phyloP scores from a whole-genome alignment of 768 basidiomycete genomes.

The Kockovaella imperatae region DNA sequence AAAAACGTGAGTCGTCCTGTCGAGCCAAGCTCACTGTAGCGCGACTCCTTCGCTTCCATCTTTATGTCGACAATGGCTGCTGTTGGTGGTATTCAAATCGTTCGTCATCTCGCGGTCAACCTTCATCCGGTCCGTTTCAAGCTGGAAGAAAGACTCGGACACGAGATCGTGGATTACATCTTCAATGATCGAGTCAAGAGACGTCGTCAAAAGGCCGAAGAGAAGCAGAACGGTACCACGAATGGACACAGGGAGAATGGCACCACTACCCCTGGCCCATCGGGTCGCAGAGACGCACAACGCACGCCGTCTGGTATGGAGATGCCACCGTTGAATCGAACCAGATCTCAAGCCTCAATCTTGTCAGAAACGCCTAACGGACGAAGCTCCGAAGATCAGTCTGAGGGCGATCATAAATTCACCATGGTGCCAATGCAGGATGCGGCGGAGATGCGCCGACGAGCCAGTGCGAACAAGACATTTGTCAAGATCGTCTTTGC shows the following conservation, averaged over 20 bases:
- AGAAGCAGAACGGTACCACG: conserved; percentile 5
- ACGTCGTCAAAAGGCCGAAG: not conserved
- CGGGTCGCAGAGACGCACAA: too few relatives aligned
- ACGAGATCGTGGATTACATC: conserved; percentile 76
- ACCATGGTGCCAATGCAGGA: conserved; percentile 17
- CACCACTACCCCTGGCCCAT: too few relatives aligned
- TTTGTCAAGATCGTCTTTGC: conserved; percentile 69
- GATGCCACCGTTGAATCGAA: conserved; percentile 46
- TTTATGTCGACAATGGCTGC: conserved; percentile 79
- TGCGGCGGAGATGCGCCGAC: conserved; percentile 48
- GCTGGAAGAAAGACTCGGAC: conserved; percentile 73
- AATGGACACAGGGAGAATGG: not conserved
- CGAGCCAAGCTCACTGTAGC: conserved; percentile 47
- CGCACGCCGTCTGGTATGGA: conserved; percentile 27
- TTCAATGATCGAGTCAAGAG: conserved; percentile 50
- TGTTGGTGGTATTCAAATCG: conserved; percentile 86
- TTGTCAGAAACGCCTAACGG: conserved; percentile 20
- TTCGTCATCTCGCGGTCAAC: conserved; percentile 69
- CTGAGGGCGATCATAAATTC: conserved; percentile 3
- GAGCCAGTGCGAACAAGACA: conserved; percentile 67
- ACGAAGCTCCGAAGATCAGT: conserved; percentile 32
- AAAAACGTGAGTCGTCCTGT: not conserved
- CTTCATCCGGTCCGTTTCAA: conserved; percentile 81
- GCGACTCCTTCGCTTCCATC: conserved; percentile 62
- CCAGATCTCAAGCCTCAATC: conserved; percentile 40